Evolutionary conservation across 345 rosid genomes (phyloP), one percentile per base, ranked within the genome.

Genomic region (Salix exigua): DNA sequence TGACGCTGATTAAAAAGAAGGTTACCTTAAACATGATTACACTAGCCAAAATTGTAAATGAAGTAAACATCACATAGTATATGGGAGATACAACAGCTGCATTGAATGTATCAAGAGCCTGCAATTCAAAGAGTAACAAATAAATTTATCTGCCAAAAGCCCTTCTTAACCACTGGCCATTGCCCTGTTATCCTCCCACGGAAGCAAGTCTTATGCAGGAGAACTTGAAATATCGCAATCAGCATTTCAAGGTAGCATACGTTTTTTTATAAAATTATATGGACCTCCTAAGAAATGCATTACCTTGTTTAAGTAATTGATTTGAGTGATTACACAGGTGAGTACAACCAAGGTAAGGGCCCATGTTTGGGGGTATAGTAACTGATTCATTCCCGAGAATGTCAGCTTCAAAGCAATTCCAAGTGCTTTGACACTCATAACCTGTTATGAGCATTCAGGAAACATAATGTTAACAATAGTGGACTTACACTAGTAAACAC

Each of bases 291-390:
- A 10, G 68, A 68, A 42, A 68, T 37, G 42, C 42, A 16, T 17
- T 28, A 82, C 82, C 84, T 82, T 82, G 84, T 82, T 82, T 71
- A 82, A 71, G 73, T 82, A 82, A 71, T 82, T 82, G 76, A 82
- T 48, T 68, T 82, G 81, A 5, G 78, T 82, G 69, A 82, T 44
- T 33, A 77, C 75, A 71, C 81, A 78, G n/a, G 73, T 58, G 40
- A 62, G 25, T 30, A 75, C 82, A 74, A 78, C 70, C 67, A 70
- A 13, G 28, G 77, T 13, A 75, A 82, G 78, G 53, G 77, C 51
- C 84, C 84, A 82, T 8, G 84, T 78, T 72, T 82, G 76, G 40
- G 75, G 78, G 64, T 82, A 78, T 19, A 71, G 23, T 44, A 77
- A 63, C 38, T 82, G 84, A 74, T 78, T 82, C 55, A 31, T 74